A percentile compares a stretch with the other conserved stretches of the same genome.
Conservation (phyloP, 2,329 filamentous ascomycete genomes). For the Myriosclerotinia curreyana region DNA sequence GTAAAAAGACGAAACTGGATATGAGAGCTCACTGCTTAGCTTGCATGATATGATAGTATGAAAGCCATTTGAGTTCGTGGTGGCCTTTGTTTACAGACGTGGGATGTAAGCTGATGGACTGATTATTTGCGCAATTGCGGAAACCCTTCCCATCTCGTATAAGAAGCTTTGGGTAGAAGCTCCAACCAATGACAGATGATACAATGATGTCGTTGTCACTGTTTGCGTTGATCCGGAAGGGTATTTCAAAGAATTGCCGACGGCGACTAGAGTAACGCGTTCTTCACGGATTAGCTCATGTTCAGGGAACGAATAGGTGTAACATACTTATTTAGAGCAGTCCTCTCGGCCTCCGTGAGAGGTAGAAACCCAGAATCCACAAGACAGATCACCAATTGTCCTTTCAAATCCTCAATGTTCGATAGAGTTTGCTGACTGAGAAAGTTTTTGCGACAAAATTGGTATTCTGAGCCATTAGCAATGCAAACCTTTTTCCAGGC, state of each 20-base stretch:
- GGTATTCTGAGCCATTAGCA: constrained; percentile 68
- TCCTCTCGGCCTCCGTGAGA: constrained; percentile 70
- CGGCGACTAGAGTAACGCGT: constrained; percentile 64
- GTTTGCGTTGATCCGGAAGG: constrained; percentile 69
- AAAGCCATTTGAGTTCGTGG: constrained; percentile 72
- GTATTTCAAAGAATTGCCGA: constrained; percentile 74
- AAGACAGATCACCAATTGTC: constrained; percentile 80
- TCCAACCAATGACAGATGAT: constrained; percentile 82
- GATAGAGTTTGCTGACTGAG: constrained; percentile 82
- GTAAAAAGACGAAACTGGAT: neutral
- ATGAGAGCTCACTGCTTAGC: constrained; percentile 62
- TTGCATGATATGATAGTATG: constrained; percentile 98
- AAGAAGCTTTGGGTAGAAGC: constrained; percentile 92
- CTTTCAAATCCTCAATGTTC: constrained; percentile 94
- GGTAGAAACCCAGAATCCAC: constrained; percentile 81
- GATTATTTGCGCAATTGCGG: constrained; percentile 90
- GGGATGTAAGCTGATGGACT: constrained; percentile 81
- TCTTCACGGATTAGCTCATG: constrained; percentile 34
- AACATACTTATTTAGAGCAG: constrained; percentile 56
- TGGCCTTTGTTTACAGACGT: constrained; percentile 81
- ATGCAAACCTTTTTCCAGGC: constrained; percentile 83
- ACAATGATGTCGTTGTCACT: constrained; percentile 77
- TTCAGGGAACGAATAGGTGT: constrained; percentile 38
- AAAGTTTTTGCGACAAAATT: constrained; percentile 94
- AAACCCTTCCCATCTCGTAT: constrained; percentile 81